phyloP scores from a whole-genome alignment of 2,329 filamentous ascomycete species.

The Penicillium sp. region DNA sequence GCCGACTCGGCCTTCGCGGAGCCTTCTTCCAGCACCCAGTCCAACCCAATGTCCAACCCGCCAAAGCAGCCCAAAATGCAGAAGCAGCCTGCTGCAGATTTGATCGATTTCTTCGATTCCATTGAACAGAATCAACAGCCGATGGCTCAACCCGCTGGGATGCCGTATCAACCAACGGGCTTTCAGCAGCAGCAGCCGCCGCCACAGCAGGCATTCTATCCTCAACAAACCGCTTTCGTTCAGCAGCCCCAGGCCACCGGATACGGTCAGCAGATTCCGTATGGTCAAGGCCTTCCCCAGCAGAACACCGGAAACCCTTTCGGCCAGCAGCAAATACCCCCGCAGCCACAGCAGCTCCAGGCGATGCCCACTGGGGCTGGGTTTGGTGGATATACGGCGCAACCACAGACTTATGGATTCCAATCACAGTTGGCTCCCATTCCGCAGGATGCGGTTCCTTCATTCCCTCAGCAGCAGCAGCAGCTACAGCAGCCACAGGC shows the following conservation, averaged over 20 bases:
- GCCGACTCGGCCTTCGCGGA: conserved; percentile 29
- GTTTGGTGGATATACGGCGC: conserved; percentile 77
- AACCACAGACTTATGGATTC: conserved; percentile 60
- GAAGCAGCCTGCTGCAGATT: conserved; percentile 59
- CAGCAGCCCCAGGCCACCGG: conserved; percentile 39
- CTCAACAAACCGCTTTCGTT: conserved; percentile 44
- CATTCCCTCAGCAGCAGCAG: conserved; percentile 49
- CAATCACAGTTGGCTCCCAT: conserved; percentile 48
- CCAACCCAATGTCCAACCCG: conserved; percentile 25
- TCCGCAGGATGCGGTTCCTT: conserved; percentile 51
- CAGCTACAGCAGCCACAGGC: conserved; percentile 31
- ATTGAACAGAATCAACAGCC: conserved; percentile 86
- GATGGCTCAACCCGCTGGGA: conserved; percentile 52
- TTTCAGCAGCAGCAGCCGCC: conserved; percentile 31
- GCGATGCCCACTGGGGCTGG: conserved; percentile 71
- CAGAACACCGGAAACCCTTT: conserved; percentile 40
- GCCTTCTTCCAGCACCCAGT: conserved; percentile 29
- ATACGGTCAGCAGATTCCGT: conserved; percentile 35
- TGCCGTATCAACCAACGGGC: conserved; percentile 40
- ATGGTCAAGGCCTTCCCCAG: conserved; percentile 27
- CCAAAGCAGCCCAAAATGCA: conserved; percentile 34
- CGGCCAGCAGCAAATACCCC: conserved; percentile 31
- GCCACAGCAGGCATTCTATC: conserved; percentile 35
- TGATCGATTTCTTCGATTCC: conserved; percentile 93
- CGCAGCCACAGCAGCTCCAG: conserved; percentile 54